Evolutionary conservation across 2,329 filamentous ascomycete species (phyloP), one percentile per base, ranked within the genome.

Genomic region (Xylariaceae sp.): DNA sequence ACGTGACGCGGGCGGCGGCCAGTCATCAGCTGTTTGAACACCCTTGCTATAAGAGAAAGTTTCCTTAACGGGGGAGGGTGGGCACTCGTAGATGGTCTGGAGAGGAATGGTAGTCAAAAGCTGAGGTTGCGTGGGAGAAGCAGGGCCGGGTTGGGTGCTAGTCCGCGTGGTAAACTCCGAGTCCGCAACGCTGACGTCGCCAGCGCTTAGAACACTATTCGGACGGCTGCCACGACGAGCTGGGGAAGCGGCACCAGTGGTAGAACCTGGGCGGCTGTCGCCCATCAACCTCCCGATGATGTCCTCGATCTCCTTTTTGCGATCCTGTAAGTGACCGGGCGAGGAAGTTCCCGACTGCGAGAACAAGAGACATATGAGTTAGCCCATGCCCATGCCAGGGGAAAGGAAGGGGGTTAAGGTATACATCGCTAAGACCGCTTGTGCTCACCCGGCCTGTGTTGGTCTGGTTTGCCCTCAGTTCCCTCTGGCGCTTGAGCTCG

Each of bases 31-130:
- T 15, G 94, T 96, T 72, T 99, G 95, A 19, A 97, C 91, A 52
- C 86, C 92, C 75, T 96, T 97, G 78, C 89, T 97, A 77, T 99
- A 99, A 49, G 91, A 95, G 67, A 95, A 91, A 55, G 95, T 79
- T 71, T 99, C 94, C 60, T 87, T 83, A 51, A 86, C 82, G 32
- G 87, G 84, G 18, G 85, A 86, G 1, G 88, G 87, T 1, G 87
- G 84, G 60, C 84, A 88, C 70, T 96, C 92, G 72, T 87, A 91
- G 56, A 94, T 81, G 32, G 89, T 91, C 16, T 85, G 84, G 49
- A 90, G 77, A 7, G 88, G 80, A 10, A 83, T 84, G 1, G 91
- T 87, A 7, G 84, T 87, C 18, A 96, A 81, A 2, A 84, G 86
- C 65, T 92, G 89, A 15, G 79, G 76, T 22, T 76, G 75, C 3